Evolutionary conservation across 1,284 basidiomycete species (phyloP).

Genomic region (Microbotryum scabiosae): DNA sequence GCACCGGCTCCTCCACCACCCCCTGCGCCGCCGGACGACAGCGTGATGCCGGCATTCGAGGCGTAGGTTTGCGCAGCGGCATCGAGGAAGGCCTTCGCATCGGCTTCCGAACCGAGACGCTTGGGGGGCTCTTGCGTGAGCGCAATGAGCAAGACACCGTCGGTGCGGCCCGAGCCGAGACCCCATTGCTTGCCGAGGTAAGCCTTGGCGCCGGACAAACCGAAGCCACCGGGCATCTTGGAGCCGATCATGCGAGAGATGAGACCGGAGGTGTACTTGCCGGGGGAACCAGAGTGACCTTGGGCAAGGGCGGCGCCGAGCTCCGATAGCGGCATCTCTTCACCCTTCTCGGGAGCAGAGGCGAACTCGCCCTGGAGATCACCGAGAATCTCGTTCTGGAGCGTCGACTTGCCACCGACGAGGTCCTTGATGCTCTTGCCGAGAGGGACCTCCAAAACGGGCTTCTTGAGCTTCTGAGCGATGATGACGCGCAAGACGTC

Average conservation of each 20-base stretch:
- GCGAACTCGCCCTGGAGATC: slow-evolving; percentile 40
- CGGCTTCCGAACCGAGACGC: slow-evolving; percentile 79
- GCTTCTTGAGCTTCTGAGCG: slow-evolving; percentile 97
- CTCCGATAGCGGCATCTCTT: slow-evolving; percentile 91
- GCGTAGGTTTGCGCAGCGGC: slow-evolving; percentile 75
- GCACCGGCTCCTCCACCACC: slow-evolving; percentile 34
- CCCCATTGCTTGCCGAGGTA: slow-evolving; percentile 90
- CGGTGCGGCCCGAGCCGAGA: slow-evolving; percentile 76
- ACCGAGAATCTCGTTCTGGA: slow-evolving; percentile 43
- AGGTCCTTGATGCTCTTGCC: slow-evolving; percentile 96
- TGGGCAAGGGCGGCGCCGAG: slow-evolving; percentile 75
- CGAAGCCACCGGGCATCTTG: slow-evolving; percentile 99
- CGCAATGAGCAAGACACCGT: slow-evolving; percentile 82
- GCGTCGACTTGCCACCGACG: slow-evolving; percentile 93
- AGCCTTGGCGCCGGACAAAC: slow-evolving; percentile 81
- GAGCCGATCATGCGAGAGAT: slow-evolving; percentile 84
- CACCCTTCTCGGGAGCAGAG: slow-evolving; percentile 92
- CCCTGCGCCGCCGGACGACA: slow-evolving; percentile 53
- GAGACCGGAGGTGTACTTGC: slow-evolving; percentile 89
- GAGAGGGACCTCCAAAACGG: slow-evolving; percentile 76
- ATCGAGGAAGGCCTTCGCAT: slow-evolving; percentile 92
- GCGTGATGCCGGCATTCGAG: slow-evolving; percentile 72
- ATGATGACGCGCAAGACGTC: slow-evolving; percentile 85
- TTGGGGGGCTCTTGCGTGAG: slow-evolving; percentile 90
- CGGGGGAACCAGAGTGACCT: slow-evolving; percentile 76